phyloP scores from a whole-genome alignment of 306 rosid genomes.

The Lathyrus tuberosus region DNA sequence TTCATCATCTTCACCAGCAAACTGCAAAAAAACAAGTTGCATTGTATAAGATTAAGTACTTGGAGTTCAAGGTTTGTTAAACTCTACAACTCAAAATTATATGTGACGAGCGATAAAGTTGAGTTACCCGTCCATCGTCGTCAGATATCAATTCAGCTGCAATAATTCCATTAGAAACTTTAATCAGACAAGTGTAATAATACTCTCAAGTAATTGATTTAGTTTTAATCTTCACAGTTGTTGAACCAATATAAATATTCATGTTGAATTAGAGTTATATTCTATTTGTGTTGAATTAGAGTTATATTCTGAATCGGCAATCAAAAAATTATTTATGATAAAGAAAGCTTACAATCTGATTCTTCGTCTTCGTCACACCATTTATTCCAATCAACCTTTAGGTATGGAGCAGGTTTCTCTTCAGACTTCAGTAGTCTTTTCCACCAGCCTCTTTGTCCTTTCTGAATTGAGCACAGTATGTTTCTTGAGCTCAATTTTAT shows the following conservation, averaged over 20 bases:
- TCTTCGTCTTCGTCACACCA: conserved; percentile 89
- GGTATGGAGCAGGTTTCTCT: conserved; percentile 83
- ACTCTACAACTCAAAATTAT: conserved; percentile 25
- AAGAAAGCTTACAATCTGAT: conserved; percentile 52
- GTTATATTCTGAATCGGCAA: conserved; percentile 23
- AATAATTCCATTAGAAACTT: conserved; percentile 37
- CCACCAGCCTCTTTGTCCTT: conserved; percentile 84
- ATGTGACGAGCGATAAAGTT: conserved; percentile 9
- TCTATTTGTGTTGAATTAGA: background rate
- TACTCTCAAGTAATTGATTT: conserved; percentile 16
- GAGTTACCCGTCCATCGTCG: conserved; percentile 59
- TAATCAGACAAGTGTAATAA: conserved; percentile 36
- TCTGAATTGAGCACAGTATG: conserved; percentile 75
- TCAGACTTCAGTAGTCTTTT: conserved; percentile 74
- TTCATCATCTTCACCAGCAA: conserved; percentile 63
- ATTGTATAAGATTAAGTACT: conserved; percentile 33
- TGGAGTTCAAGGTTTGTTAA: conserved; percentile 22
- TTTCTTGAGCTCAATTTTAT: conserved; percentile 73
- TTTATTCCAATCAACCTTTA: conserved; percentile 85
- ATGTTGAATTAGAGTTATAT: background rate
- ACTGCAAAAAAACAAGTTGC: conserved; percentile 49
- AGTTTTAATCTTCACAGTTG: background rate
- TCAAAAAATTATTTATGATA: conserved; percentile 4
- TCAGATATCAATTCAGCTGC: conserved; percentile 73
- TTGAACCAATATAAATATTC: background rate